Evolutionary conservation across 2,329 filamentous ascomycete species (phyloP), one percentile per base, ranked within the genome.

Genomic region (Cercospora zeina): DNA sequence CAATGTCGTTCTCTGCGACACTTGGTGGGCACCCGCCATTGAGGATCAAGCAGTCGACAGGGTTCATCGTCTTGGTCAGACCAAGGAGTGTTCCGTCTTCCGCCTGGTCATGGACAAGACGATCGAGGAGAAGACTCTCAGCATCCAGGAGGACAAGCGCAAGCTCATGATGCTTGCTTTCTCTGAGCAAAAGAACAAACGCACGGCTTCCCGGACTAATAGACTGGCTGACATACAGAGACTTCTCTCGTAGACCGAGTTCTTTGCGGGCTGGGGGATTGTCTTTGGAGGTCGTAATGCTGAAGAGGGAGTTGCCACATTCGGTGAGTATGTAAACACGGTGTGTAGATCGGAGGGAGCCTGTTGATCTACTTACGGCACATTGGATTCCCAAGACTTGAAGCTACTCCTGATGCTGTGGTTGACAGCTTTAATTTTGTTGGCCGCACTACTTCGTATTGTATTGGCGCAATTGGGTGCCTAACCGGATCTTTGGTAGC

Each of bases 21-120:
- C 85, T 62, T 96, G 91, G 92, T 96, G 63, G 69, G 91, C 92
- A 1, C 92, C 92, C 0, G 91, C 91, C 0, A 95, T 96, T 59
- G 92, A 96, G 75, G 91, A 96, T 68, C 92, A 96, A 73, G 93
- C 93, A 3, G 83, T 96, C 2, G 92, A 96, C 72, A 88, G 92
- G 4, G 91, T 96, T 6, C 90, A 96, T 73, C 84, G 92, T 0
- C 81, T 96, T 0, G 92, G 92, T 0, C 93, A 96, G 77, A 93
- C 83, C 66, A 84, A 89, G 37, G 83, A 87, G 64, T 92, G 89
- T 0, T 92, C 86, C 1, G 87, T 96, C 1, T 95, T 91, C 81
- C 82, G 91, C 51, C 79, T 96, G 9, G 85, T 96, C 1, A 89
- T 96, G 78, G 89, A 96, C 69, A 84, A 82, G 0, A 89, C 85